Evolutionary conservation across 352 stramenopile species (phyloP).

Genomic region (Globisporangium parvum): DNA sequence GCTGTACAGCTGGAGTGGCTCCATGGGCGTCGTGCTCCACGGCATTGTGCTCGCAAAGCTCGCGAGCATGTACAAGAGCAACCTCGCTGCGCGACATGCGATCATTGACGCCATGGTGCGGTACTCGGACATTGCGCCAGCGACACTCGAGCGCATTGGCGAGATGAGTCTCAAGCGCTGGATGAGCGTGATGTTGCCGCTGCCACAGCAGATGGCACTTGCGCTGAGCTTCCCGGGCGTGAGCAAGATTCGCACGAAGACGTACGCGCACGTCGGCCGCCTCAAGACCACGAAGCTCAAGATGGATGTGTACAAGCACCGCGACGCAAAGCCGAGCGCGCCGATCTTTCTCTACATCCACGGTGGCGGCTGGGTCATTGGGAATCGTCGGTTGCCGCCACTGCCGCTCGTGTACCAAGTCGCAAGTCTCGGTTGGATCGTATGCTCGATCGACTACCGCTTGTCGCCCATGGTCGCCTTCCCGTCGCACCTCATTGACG

Average conservation of each 20-base stretch:
- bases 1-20: constrained; percentile 41
- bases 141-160: constrained; percentile 31
- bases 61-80: constrained; percentile 31
- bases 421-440: constrained; percentile 46
- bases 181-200: constrained; percentile 47
- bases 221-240: constrained; percentile 47
- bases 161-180: constrained; percentile 42
- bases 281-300: constrained; percentile 45
- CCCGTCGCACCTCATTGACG: constrained; percentile 60
- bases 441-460: constrained; percentile 75
- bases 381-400: constrained; percentile 35
- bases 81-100: constrained; percentile 34
- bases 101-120: constrained; percentile 35
- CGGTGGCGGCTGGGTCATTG: constrained; percentile 71
- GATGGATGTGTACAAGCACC: constrained; percentile 75
- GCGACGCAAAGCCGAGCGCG: constrained; percentile 38
- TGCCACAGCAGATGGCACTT: constrained; percentile 50
- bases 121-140: constrained; percentile 23
- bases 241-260: constrained; percentile 39
- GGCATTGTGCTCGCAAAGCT: constrained; percentile 42
- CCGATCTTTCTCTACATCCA: constrained; percentile 75
- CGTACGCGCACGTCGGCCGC: constrained; percentile 61
- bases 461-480: constrained; percentile 63
- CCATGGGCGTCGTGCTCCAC: constrained; percentile 38
- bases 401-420: constrained; percentile 64